phyloP scores from a whole-genome alignment of 192 early-diverging fungal genomes.

The Linnemannia exigua region DNA sequence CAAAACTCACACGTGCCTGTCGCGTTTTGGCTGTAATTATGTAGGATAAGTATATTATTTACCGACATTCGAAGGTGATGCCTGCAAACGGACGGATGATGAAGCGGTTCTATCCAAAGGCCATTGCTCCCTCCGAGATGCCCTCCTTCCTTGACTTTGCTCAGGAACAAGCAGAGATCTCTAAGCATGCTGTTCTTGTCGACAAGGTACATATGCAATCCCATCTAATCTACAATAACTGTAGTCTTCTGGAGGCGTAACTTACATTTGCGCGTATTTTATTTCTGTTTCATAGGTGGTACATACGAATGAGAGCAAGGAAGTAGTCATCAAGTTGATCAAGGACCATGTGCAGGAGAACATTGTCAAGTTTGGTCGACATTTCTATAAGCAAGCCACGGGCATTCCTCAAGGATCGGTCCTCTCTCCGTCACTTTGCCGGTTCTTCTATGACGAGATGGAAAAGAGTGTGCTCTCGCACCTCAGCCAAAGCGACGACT shows the following conservation, averaged over 20 bases:
- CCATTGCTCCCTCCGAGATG: constrained; percentile 15
- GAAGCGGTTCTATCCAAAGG: constrained; percentile 33
- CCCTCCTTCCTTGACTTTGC: constrained; percentile 56
- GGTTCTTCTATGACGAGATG: constrained; percentile 84
- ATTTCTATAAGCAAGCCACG: constrained; percentile 74
- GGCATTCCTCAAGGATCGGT: constrained; percentile 96
- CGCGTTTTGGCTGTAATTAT: not conserved
- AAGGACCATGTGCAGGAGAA: constrained; percentile 77
- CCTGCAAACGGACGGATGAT: constrained; percentile 34
- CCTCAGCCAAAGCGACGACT: constrained; percentile 59
- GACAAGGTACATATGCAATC: constrained; percentile 61
- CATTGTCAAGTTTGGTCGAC: constrained; percentile 71
- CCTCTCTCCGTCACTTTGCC: constrained; percentile 91
- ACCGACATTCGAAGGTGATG: constrained; percentile 68
- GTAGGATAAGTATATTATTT: constrained; percentile 82
- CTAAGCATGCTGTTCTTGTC: constrained; percentile 75
- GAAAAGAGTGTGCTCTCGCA: constrained; percentile 69
- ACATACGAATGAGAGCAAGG: constrained; percentile 65
- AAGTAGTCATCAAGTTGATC: constrained; percentile 63
- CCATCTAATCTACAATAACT: not conserved
- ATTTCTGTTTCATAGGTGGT: constrained; percentile 59
- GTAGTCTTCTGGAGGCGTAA: not conserved
- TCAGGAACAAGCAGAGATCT: constrained; percentile 53
- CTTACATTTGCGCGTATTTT: not conserved
- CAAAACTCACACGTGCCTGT: no score